phyloP scores from a whole-genome alignment of 257 asterid species.

The Scutellaria barbata region DNA sequence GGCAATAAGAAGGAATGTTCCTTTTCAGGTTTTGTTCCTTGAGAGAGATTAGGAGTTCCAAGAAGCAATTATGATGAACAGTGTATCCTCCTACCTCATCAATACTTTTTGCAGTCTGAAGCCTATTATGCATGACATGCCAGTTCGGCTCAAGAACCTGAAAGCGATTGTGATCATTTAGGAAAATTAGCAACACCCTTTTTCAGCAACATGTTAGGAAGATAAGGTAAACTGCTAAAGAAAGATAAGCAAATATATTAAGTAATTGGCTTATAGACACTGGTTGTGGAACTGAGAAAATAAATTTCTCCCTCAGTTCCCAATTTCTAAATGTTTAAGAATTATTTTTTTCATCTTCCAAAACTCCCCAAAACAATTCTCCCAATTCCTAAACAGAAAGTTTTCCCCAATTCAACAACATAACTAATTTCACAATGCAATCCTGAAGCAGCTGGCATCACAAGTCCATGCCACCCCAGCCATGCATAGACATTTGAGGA shows the following conservation, averaged over 20 bases:
- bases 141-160: slow-evolving; percentile 99
- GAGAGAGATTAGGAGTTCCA: background rate
- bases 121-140: slow-evolving; percentile 92
- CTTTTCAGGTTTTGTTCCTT: slow-evolving; percentile 27
- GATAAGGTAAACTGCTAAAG: slow-evolving; percentile 16
- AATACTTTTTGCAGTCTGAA: slow-evolving; percentile 93
- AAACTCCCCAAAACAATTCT: too few species aligned
- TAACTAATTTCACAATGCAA: background rate
- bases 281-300: too few species aligned
- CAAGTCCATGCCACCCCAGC: slow-evolving; percentile 19
- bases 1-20: slow-evolving; percentile 3
- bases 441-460: slow-evolving; percentile 10
- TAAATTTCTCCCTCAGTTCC: too few species aligned
- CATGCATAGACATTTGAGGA: slow-evolving; percentile 14
- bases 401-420: too few species aligned
- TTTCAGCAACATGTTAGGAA: background rate
- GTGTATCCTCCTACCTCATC: slow-evolving; percentile 68
- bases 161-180: slow-evolving; percentile 28
- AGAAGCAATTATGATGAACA: slow-evolving; percentile 20
- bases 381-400: too few species aligned
- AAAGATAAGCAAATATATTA: slow-evolving; percentile 20
- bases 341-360: too few species aligned
- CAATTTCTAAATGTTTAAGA: too few species aligned
- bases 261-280: background rate
- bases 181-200: background rate